Evolutionary conservation across 257 asterid species (phyloP).

Genomic region (Solanum piurae): DNA sequence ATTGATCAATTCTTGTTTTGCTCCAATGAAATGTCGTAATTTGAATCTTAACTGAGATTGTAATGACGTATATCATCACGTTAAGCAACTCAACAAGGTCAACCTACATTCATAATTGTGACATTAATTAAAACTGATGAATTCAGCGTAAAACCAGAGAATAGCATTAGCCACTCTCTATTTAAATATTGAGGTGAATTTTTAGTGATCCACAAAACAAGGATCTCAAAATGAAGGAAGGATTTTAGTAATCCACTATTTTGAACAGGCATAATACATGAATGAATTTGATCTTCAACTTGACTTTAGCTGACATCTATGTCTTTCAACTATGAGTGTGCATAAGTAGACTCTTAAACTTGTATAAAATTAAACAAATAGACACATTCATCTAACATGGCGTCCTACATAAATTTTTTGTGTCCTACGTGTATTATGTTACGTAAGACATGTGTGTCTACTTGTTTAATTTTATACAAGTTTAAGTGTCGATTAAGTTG

Average conservation of each 20-base stretch:
- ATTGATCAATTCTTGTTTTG: neutral
- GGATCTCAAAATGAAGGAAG: conserved; percentile 34
- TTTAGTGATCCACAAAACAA: conserved; percentile 70
- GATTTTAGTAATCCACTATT: neutral
- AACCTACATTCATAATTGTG: neutral
- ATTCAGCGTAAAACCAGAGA: neutral
- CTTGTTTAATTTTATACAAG: no score
- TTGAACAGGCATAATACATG: no score
- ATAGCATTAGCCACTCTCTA: conserved; percentile 3
- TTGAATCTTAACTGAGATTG: neutral
- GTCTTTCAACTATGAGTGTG: no score
- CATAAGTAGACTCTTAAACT: accelerated
- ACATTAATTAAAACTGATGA: neutral
- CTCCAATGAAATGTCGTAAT: neutral
- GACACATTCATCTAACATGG: no score
- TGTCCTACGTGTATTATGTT: no score
- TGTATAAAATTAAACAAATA: no score
- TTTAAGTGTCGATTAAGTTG: no score
- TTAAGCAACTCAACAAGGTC: neutral
- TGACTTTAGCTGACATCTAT: no score
- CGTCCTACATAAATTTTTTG: no score
- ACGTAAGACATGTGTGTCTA: no score
- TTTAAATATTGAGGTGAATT: conserved; percentile 40
- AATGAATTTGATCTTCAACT: no score
- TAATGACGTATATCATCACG: neutral